phyloP scores from a whole-genome alignment of 768 basidiomycete species.

The Termitomyces sp. region DNA sequence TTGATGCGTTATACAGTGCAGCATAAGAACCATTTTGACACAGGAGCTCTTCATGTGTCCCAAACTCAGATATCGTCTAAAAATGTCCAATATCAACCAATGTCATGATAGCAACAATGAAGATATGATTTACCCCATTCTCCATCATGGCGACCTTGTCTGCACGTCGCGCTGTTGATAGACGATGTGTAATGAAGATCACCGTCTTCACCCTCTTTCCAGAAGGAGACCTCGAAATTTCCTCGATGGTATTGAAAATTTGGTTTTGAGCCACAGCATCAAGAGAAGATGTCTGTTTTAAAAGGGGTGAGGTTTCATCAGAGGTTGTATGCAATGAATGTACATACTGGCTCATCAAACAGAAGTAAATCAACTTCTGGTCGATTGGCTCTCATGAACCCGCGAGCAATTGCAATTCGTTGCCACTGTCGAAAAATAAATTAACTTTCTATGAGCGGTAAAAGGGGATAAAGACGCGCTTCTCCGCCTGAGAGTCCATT shows the following conservation, averaged over 20 bases:
- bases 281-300: constrained; percentile 64
- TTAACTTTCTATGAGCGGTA: not conserved
- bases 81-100: constrained; percentile 5
- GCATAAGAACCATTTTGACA: constrained; percentile 58
- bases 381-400: constrained; percentile 78
- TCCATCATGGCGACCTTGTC: constrained; percentile 90
- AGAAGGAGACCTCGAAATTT: constrained; percentile 51
- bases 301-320: not conserved
- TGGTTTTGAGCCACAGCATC: constrained; percentile 78
- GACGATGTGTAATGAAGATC: constrained; percentile 79
- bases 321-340: not conserved
- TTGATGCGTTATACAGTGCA: constrained; percentile 62
- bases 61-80: constrained; percentile 73
- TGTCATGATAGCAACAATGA: constrained; percentile 12
- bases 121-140: constrained; percentile 41
- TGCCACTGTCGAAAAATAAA: constrained; percentile 58
- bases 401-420: constrained; percentile 78
- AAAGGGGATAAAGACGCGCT: constrained; percentile 33
- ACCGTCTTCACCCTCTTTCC: constrained; percentile 65
- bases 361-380: constrained; percentile 74
- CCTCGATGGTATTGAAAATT: constrained; percentile 71
- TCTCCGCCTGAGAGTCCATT: constrained; percentile 84
- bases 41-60: constrained; percentile 66
- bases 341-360: constrained; percentile 78
- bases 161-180: constrained; percentile 75